Percentiles rank a stretch among this genome's conserved stretches.
phyloP scores from a whole-genome alignment of 2,329 filamentous ascomycete species.

The Colletotrichum falcatum region DNA sequence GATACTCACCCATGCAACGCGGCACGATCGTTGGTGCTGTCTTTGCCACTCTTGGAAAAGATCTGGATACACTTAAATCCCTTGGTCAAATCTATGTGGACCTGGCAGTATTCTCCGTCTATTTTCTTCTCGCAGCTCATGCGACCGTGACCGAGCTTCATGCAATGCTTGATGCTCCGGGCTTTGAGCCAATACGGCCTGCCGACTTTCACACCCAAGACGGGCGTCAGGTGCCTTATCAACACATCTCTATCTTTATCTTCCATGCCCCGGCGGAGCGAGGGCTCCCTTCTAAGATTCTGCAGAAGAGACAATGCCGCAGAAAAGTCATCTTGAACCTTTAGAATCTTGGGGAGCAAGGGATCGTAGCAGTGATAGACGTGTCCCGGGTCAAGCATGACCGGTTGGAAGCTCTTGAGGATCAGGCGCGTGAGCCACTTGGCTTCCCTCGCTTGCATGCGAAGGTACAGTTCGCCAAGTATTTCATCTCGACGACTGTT shows the following conservation, averaged over 20 bases:
- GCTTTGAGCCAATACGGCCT: slow-evolving; percentile 74
- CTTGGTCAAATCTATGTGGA: slow-evolving; percentile 79
- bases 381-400: slow-evolving; percentile 68
- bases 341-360: slow-evolving; percentile 75
- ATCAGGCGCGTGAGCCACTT: slow-evolving; percentile 91
- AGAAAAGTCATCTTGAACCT: slow-evolving; percentile 76
- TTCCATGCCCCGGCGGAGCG: slow-evolving; percentile 43
- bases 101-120: slow-evolving; percentile 91
- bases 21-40: slow-evolving; percentile 79
- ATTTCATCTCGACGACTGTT: slow-evolving; percentile 54
- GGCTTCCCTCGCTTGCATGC: slow-evolving; percentile 74
- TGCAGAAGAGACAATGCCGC: slow-evolving; percentile 69
- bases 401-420: slow-evolving; percentile 79
- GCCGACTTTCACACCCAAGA: slow-evolving; percentile 72
- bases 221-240: slow-evolving; percentile 60
- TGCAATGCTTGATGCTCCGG: slow-evolving; percentile 79
- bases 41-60: slow-evolving; percentile 93
- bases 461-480: slow-evolving; percentile 68
- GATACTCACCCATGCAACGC: slow-evolving; percentile 66
- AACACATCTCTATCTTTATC: slow-evolving; percentile 42
- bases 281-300: slow-evolving; percentile 45
- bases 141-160: slow-evolving; percentile 70
- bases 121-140: slow-evolving; percentile 86
- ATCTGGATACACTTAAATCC: slow-evolving; percentile 73
- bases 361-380: slow-evolving; percentile 75